Evolutionary conservation across 345 rosid genomes (phyloP), one percentile per base, ranked within the genome.

Genomic region (Syzygium jambos): DNA sequence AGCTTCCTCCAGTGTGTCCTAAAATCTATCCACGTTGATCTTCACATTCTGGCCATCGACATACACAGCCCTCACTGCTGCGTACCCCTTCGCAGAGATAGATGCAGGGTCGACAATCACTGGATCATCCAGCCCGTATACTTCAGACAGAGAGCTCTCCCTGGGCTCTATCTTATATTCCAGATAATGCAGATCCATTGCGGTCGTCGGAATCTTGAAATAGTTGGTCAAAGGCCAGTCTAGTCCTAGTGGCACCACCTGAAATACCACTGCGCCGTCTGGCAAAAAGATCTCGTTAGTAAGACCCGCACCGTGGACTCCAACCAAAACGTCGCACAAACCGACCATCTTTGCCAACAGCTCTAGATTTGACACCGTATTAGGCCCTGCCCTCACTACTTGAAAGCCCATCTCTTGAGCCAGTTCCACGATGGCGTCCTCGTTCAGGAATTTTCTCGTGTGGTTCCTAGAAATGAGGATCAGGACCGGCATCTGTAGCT

Each of bases 261-360:
- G 93, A 83, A 92, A 51, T 53, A 87, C 21, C 29, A 91, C 92
- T 25, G 92, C 93, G 0, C 92, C 91, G 0, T 59, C 87, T 0
- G 92, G 92, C 88, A 93, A 84, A 87, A 93, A 92, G 83, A 91
- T 41, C 68, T 77, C 90, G 9, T 90, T 91, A 43, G 95, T 85
- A 27, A 92, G 86, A 49, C 94, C 94, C 14, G 93, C 93, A 41
- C 93, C 94, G 14, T 93, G 95, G 61, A 73, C 89, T n/a, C 92
- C 95, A 12, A 90, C 89, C 86, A 92, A 85, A 13, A 91, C 85
- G 57, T 87, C 86, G 17, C 94, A 90, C 0, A 92, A 90, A 78
- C 91, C 90, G n/a, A 92, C 55, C 6, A 73, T 54, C 89, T 78
- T 57, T 0, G 92, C 80, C 27, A 85, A 84, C 78, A 78, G 55